Conservation (phyloP, 805 yeast genomes). For the Saccharomyces kudriavzevii region DNA sequence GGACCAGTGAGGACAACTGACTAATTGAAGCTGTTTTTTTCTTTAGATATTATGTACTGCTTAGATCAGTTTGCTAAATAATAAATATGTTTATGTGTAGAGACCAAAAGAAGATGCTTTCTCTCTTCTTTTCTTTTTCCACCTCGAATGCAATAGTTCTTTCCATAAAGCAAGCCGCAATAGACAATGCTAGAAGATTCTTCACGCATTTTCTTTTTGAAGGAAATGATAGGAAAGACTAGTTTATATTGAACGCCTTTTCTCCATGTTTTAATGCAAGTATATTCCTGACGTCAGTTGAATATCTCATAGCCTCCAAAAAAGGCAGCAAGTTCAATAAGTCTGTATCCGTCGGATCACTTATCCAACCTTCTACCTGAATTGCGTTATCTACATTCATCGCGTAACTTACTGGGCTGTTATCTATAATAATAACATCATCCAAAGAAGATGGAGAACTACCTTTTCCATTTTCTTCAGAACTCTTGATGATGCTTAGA, state of each 20-base stretch:
- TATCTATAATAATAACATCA: slow-evolving; percentile 74
- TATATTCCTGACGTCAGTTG: slow-evolving; percentile 77
- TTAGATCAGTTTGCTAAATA: background rate
- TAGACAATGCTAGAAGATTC: background rate
- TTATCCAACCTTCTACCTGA: slow-evolving; percentile 95
- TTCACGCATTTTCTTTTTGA: slow-evolving; percentile 18
- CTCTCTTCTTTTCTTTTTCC: background rate
- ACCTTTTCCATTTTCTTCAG: slow-evolving; percentile 1
- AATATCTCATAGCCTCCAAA: slow-evolving; percentile 46
- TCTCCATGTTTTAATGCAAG: slow-evolving; percentile 65
- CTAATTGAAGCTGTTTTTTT: too few species aligned
- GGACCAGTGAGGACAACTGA: too few species aligned
- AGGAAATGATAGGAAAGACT: slow-evolving; percentile 21
- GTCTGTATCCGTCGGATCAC: slow-evolving; percentile 87
- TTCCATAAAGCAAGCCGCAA: background rate
- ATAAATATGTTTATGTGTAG: background rate
- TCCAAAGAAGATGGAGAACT: slow-evolving; percentile 12
- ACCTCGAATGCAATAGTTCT: background rate
- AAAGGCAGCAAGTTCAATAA: slow-evolving; percentile 75
- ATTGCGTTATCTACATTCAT: slow-evolving; percentile 82
- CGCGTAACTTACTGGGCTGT: slow-evolving; percentile 85
- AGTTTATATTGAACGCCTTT: slow-evolving; percentile 14
- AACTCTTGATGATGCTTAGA: slow-evolving; percentile 24
- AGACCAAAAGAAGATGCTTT: background rate
- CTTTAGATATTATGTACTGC: background rate